Percentiles rank a stretch among this genome's conserved stretches.
phyloP scores from a whole-genome alignment of 129 eudicot genomes.

The Artemisia tridentata region DNA sequence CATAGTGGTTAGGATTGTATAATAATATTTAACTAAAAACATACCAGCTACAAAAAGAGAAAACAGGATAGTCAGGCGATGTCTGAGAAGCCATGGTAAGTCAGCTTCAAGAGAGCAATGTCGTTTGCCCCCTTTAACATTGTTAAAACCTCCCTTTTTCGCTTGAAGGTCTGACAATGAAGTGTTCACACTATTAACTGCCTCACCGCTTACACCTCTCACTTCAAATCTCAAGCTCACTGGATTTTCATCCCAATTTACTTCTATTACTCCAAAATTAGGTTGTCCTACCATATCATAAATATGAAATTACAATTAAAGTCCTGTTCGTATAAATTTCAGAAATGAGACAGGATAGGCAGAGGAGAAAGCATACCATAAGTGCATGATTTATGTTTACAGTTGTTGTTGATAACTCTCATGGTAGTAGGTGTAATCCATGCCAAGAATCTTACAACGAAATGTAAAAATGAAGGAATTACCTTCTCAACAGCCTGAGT shows the following conservation, averaged over 20 bases:
- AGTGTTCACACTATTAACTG: slow-evolving; percentile 39
- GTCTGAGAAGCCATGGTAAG: slow-evolving; percentile 60
- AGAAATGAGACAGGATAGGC: neutral
- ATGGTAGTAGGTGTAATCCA: slow-evolving; percentile 67
- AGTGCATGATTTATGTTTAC: slow-evolving; percentile 65
- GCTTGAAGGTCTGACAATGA: slow-evolving; percentile 45
- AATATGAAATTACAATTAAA: neutral
- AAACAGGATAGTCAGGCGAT: slow-evolving; percentile 52
- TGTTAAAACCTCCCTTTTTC: slow-evolving; percentile 3
- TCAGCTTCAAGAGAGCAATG: slow-evolving; percentile 64
- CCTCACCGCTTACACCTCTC: slow-evolving; percentile 51
- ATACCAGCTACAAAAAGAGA: slow-evolving; percentile 47
- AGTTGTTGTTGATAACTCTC: slow-evolving; percentile 49
- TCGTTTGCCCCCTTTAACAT: neutral
- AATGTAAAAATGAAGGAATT: slow-evolving; percentile 46
- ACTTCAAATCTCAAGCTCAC: slow-evolving; percentile 56
- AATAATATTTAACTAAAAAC: slow-evolving; percentile 13
- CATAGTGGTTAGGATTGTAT: neutral
- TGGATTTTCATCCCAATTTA: slow-evolving; percentile 56
- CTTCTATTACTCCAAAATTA: slow-evolving; percentile 61
- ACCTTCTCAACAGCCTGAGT: slow-evolving; percentile 65
- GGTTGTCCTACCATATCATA: slow-evolving; percentile 46
- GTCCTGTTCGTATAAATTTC: neutral
- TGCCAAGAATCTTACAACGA: slow-evolving; percentile 47
- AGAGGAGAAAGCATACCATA: slow-evolving; percentile 41